Evolutionary conservation across 352 stramenopile genomes (phyloP).

Genomic region (Halophytophthora batemanensis): DNA sequence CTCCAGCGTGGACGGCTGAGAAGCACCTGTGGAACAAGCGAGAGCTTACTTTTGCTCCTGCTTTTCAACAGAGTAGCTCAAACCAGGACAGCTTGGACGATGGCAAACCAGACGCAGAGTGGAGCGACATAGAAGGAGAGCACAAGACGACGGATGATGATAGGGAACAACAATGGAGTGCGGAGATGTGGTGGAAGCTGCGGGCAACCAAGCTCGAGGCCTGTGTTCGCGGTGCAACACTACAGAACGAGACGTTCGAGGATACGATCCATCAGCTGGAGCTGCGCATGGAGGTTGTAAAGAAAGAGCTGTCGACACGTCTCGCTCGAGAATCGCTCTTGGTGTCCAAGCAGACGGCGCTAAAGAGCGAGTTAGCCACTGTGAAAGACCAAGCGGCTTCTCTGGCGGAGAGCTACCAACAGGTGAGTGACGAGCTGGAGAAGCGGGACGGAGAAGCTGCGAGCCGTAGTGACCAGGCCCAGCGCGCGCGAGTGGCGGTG

Average conservation of each 20-base stretch:
- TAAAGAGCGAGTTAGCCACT: slow-evolving; percentile 31
- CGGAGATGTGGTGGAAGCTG: slow-evolving; percentile 25
- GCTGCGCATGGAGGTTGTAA: slow-evolving; percentile 32
- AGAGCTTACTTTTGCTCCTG: too few species aligned
- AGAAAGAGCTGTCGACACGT: slow-evolving; percentile 29
- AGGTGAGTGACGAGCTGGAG: slow-evolving; percentile 28
- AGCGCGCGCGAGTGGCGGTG: slow-evolving; percentile 29
- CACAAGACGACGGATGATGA: background rate
- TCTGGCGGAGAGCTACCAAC: slow-evolving; percentile 33
- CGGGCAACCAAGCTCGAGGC: slow-evolving; percentile 34
- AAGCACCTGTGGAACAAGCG: too few species aligned
- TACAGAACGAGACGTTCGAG: slow-evolving; percentile 51
- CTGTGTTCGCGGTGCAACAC: slow-evolving; percentile 26
- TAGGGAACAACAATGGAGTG: slow-evolving; percentile 4
- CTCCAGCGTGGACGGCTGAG: background rate
- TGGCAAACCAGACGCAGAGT: background rate
- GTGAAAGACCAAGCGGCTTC: slow-evolving; percentile 26
- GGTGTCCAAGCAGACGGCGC: slow-evolving; percentile 16
- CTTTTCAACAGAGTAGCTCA: too few species aligned
- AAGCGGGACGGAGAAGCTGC: slow-evolving; percentile 19
- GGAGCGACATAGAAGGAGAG: background rate
- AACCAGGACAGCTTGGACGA: too few species aligned
- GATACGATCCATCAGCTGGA: slow-evolving; percentile 40
- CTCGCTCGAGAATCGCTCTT: slow-evolving; percentile 26
- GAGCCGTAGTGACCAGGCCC: slow-evolving; percentile 23